A percentile compares a stretch with the other conserved stretches of the same genome.
These are phyloP conservation scores for Sphaerulina musiva DNA, from an alignment of 2,329 filamentous ascomycete genomes.

Conservation along the genomic window DNA sequence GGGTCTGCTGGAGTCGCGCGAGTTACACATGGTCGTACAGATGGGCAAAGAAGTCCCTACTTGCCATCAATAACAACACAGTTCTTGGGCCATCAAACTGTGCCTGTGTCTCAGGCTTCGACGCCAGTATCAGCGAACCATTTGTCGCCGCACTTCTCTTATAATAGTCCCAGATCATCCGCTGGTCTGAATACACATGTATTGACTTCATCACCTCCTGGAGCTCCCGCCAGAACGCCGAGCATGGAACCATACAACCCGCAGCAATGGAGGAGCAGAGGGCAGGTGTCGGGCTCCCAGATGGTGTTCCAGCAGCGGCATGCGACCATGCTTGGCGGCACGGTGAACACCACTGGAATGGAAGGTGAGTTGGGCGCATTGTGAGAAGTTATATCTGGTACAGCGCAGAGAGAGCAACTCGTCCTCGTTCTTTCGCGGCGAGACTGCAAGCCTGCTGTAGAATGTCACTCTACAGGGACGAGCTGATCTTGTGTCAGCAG, in stretches of 20 bases:
- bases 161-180: constrained; percentile 25
- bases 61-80: constrained; percentile 26
- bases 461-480: not conserved
- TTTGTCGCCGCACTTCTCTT: constrained; percentile 21
- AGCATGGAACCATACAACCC: constrained; percentile 43
- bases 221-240: constrained; percentile 26
- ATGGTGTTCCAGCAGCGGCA: constrained; percentile 31
- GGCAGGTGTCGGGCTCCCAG: constrained; percentile 34
- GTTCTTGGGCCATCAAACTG: constrained; percentile 27
- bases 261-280: constrained; percentile 43
- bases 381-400: constrained; percentile 10
- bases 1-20: constrained; percentile 34
- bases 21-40: constrained; percentile 13
- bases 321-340: constrained; percentile 28
- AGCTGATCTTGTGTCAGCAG: constrained; percentile 24
- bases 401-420: not conserved
- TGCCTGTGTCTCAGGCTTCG: constrained; percentile 33
- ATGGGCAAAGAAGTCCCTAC: constrained; percentile 15
- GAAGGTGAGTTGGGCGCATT: constrained; percentile 36
- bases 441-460: not conserved
- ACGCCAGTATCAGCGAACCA: constrained; percentile 35
- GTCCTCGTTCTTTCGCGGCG: too few relatives aligned
- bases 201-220: constrained; percentile 13
- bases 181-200: constrained; percentile 22
- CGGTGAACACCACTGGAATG: constrained; percentile 42